A percentile compares a stretch with the other conserved stretches of the same genome.
These are phyloP conservation scores for Capronia epimyces DNA, from an alignment of 2,329 filamentous ascomycete genomes.

Conservation along the genomic window DNA sequence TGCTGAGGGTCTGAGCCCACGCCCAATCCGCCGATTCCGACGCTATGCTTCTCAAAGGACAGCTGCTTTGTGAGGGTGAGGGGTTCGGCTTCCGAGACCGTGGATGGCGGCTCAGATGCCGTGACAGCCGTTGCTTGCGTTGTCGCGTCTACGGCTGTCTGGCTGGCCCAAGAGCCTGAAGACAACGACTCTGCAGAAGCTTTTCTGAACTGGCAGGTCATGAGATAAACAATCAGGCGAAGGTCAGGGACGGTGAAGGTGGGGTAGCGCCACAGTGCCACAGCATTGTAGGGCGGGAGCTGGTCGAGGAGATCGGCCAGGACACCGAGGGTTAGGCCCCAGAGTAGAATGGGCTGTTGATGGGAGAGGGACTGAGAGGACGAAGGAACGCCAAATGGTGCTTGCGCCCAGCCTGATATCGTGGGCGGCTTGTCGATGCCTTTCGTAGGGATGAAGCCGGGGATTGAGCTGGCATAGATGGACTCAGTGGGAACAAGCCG, in stretches of 20 bases:
- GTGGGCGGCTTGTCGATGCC: conserved; percentile 24
- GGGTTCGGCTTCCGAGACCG: conserved; percentile 21
- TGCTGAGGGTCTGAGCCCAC: conserved; percentile 35
- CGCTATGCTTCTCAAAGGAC: conserved; percentile 34
- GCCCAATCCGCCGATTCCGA: conserved; percentile 38
- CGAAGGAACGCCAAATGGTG: conserved; percentile 22
- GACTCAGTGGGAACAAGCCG: conserved; percentile 58
- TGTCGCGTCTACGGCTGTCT: conserved; percentile 33
- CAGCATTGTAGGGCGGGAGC: conserved; percentile 57
- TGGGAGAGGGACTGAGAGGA: conserved; percentile 29
- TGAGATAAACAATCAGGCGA: conserved; percentile 52
- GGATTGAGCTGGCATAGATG: conserved; percentile 51
- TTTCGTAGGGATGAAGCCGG: conserved; percentile 45
- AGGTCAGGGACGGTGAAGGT: conserved; percentile 62
- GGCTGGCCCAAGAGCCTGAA: conserved; percentile 33
- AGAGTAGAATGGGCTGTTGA: conserved; percentile 54
- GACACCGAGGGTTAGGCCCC: conserved; percentile 64
- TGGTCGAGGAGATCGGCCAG: conserved; percentile 63
- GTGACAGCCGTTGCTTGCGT: conserved; percentile 26
- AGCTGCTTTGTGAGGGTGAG: conserved; percentile 5
- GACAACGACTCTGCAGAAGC: conserved; percentile 42
- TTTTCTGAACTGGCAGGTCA: conserved; percentile 55
- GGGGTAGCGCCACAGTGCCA: conserved; percentile 62
- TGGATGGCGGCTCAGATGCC: conserved; percentile 10
- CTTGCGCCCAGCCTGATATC: conserved; percentile 25